phyloP scores from a whole-genome alignment of 2,329 filamentous ascomycete species.

The Rhynchosporium agropyri region DNA sequence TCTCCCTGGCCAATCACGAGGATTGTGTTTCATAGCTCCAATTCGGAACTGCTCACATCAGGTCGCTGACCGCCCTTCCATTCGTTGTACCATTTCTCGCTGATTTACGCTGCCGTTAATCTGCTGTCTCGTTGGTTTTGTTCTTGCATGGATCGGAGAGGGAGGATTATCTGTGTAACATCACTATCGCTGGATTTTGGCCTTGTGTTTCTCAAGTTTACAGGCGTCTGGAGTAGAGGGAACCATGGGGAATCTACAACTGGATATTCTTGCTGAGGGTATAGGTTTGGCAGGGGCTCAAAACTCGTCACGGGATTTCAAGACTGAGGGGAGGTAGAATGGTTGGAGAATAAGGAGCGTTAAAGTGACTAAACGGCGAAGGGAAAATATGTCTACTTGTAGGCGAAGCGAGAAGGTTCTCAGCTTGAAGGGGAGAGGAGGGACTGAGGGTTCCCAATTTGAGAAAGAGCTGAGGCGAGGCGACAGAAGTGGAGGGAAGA shows the following conservation, averaged over 20 bases:
- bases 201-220: not conserved
- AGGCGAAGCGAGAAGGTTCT: too few species aligned
- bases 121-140: not conserved
- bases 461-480: too few species aligned
- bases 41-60: not conserved
- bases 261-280: constrained; percentile 8
- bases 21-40: constrained; percentile 1
- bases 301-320: too few species aligned
- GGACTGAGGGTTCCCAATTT: too few species aligned
- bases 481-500: too few species aligned
- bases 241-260: not conserved
- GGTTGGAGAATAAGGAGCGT: too few species aligned
- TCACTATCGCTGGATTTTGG: not conserved
- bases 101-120: not conserved
- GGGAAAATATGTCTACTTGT: too few species aligned
- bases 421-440: too few species aligned
- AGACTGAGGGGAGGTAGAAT: too few species aligned
- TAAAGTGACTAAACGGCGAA: too few species aligned
- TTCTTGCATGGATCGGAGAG: constrained; percentile 8
- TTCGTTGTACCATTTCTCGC: constrained; percentile 11
- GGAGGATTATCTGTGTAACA: constrained; percentile 1
- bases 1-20: constrained; percentile 4
- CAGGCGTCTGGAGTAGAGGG: constrained; percentile 5
- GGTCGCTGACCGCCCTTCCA: constrained; percentile 1
- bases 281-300: too few species aligned